Base-by-base conservation (phyloP, 1,284 basidiomycete genomes). In the Ceratobasidium papillatum region DNA sequence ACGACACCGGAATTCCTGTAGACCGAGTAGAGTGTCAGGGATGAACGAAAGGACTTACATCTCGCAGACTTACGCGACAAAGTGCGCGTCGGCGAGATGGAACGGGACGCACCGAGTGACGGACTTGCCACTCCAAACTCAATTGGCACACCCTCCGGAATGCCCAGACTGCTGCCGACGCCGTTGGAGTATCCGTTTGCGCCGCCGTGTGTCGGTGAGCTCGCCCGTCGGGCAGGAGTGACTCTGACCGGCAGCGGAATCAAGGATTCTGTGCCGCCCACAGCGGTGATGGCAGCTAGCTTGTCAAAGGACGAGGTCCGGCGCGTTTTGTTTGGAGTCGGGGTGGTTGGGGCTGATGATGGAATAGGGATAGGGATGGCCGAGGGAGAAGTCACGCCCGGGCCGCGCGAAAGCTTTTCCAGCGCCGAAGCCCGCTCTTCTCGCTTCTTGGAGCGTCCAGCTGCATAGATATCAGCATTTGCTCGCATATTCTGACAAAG, bases 1-100 rank as follows among this genome's bases (percentile, higher is more conserved):
- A 88, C 76, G 91, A 86, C 41, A 94, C 87, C 58, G 92, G 92
- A 81, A 94, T 94, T 72, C 92, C 92, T 94, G 79, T 74, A 74
- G 78, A 41, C 74, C 75, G 43, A 74, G 62, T 38, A 74, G 56
- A 63, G 75, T 77, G 69, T 69, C 69, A 77, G 75, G 74, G 64
- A 32, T 5, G 62, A 59, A 59, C 76, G 75, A 78, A 75, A 78
- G 76, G 61, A 74, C 59, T 61, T 66, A 66, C 63, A 69, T 65
- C 14, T 45, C 56, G 71, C 76, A 71, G 76, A 89, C 92, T 80
- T 85, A 93, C 92, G 90, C 84, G 91, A 93, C 47, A 93, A 83
- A 66, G 91, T 91, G 66, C 92, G 85, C 14, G 90, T 93, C 62
- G 92, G 92, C 80, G 92, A 94, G 2, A 87, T 84, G 43, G 84